Base-by-base conservation (phyloP, 495 filamentous ascomycete species). In the Paragyromitra xinjiangensis region DNA sequence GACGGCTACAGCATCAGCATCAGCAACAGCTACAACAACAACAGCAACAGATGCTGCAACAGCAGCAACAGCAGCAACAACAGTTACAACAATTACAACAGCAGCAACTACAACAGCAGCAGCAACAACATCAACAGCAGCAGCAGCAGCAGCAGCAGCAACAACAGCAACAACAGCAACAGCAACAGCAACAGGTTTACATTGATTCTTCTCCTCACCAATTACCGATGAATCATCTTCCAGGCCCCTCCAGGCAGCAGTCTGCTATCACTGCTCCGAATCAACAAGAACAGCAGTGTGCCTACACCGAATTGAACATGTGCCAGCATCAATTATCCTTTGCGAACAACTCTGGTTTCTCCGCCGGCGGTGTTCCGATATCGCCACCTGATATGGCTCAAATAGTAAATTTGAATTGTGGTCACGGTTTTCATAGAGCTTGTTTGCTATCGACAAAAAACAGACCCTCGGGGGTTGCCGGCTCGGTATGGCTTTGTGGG, bases 381-480 rank as follows among this genome's bases (percentile, higher is more conserved):
- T 53, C 71, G 11, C 68, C 74, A 22, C 69, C 74, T 22, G 59
- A 40, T 26, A 53, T 65, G 74, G 70, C 69, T 11, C 74, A 77
- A 19, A 77, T 77, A 64, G 53, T 77, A 65, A 63, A 73, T 58
- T 37, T 77, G 24, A 73, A 48, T 65, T 77, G 74, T 51, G 74
- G 74, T 7, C 74, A 77, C 45, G 74, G 74, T 11, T 77, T 73
- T 16, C 74, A 77, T 42, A 71, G 74, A 29, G 74, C 74, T 61
- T 77, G 74, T 50, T 42, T 77, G 9, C 24, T 77, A 58, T 73
- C 61, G 34, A 59, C 74, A 14, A 77, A 66, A 58, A 66, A 50
- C 29, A 73, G 74, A 37, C 26, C 51, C 5, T 50, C 61, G n/a
- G 63, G 74, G 29, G 9, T 11, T 62, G 53, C 55, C 16, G 14